Conservation (phyloP, 2,329 filamentous ascomycete genomes). For the Aspergillus floridensis region DNA sequence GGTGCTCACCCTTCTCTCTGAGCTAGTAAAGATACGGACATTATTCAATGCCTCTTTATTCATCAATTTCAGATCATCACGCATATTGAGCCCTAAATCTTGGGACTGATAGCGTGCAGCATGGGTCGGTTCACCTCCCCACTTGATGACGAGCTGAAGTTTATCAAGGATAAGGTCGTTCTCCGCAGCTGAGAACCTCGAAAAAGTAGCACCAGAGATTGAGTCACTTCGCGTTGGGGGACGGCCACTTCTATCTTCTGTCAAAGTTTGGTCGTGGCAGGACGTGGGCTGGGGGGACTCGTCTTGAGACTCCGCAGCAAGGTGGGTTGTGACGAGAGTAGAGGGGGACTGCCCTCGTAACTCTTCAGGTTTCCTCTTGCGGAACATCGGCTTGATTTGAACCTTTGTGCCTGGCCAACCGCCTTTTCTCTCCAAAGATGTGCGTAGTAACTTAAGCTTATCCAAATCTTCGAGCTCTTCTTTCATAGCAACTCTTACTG, state of each 20-base stretch:
- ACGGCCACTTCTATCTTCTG: constrained; percentile 40
- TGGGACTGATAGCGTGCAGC: constrained; percentile 94
- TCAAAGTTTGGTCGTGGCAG: constrained; percentile 18
- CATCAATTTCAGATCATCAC: constrained; percentile 88
- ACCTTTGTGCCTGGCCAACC: constrained; percentile 95
- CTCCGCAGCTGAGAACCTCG: constrained; percentile 87
- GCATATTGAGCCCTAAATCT: constrained; percentile 91
- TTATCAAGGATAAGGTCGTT: constrained; percentile 94
- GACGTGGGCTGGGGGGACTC: constrained; percentile 22
- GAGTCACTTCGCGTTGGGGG: constrained; percentile 72
- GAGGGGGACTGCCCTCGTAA: constrained; percentile 30
- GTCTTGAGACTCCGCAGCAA: constrained; percentile 15
- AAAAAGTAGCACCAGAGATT: constrained; percentile 84
- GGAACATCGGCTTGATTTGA: constrained; percentile 99
- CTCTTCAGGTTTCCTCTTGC: constrained; percentile 74
- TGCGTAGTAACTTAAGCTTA: constrained; percentile 82
- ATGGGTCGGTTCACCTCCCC: constrained; percentile 97
- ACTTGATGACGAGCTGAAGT: constrained; percentile 95
- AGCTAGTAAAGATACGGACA: constrained; percentile 92
- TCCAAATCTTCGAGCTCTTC: constrained; percentile 78
- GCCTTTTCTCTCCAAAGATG: constrained; percentile 88
- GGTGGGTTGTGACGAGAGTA: constrained; percentile 15
- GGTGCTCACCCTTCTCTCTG: constrained; percentile 88
- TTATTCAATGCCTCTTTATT: constrained; percentile 90
- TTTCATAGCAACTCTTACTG: constrained; percentile 75